Conservation (phyloP, 2,329 filamentous ascomycete species). For the Penicillium psychrosexuale region DNA sequence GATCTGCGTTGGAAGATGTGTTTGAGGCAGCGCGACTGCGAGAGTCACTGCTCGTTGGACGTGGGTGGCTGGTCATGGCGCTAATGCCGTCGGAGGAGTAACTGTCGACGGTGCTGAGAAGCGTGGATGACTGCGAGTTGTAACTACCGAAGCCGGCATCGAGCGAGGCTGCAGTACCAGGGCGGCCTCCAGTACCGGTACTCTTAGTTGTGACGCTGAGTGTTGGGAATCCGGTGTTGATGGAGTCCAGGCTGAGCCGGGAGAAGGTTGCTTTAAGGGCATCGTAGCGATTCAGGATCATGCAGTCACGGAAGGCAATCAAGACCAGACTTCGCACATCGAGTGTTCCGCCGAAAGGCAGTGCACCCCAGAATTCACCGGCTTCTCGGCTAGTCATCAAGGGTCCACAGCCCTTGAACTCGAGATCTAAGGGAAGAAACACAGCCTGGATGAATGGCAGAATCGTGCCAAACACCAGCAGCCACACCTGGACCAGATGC, state of each 20-base stretch:
- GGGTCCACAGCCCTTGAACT: slow-evolving; percentile 80
- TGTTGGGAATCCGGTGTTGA: slow-evolving; percentile 52
- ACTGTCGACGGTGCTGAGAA: slow-evolving; percentile 63
- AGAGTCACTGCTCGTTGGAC: slow-evolving; percentile 23
- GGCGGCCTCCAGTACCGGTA: slow-evolving; percentile 52
- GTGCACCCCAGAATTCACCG: slow-evolving; percentile 78
- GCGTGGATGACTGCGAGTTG: slow-evolving; percentile 73
- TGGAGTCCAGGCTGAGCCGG: slow-evolving; percentile 78
- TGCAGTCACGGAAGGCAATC: slow-evolving; percentile 79
- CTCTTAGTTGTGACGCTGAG: slow-evolving; percentile 42
- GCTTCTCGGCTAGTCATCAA: slow-evolving; percentile 77
- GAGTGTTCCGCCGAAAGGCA: slow-evolving; percentile 58
- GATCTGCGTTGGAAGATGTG: slow-evolving; percentile 58
- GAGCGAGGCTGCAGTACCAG: slow-evolving; percentile 70
- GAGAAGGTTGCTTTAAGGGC: slow-evolving; percentile 87
- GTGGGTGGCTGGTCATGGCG: slow-evolving; percentile 16
- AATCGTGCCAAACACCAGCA: slow-evolving; percentile 85
- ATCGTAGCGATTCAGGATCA: slow-evolving; percentile 87
- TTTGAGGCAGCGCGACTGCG: slow-evolving; percentile 83
- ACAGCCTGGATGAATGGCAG: slow-evolving; percentile 93
- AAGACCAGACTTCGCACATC: slow-evolving; percentile 89
- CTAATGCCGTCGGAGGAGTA: slow-evolving; percentile 52
- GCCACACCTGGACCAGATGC: slow-evolving; percentile 88
- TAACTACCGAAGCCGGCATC: slow-evolving; percentile 74
- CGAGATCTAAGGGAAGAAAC: slow-evolving; percentile 86